Conservation (phyloP, 805 yeast genomes). For the Suhomyces canberraensis region DNA sequence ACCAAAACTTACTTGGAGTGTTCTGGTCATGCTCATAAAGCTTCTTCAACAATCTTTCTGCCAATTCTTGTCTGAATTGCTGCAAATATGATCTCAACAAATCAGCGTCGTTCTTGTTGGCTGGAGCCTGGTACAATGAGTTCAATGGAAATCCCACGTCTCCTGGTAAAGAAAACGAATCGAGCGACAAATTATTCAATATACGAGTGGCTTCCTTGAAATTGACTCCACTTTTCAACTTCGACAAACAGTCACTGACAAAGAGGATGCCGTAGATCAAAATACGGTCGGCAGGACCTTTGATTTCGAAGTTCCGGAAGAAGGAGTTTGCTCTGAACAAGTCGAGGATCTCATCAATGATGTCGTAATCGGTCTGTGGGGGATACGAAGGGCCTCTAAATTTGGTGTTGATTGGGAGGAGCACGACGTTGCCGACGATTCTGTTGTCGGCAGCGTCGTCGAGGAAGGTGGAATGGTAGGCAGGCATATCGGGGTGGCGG, state of each 20-base stretch:
- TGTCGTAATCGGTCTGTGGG: constrained; percentile 75
- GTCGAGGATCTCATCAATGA: constrained; percentile 87
- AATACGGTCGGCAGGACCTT: constrained; percentile 90
- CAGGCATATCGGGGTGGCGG: constrained; percentile 40
- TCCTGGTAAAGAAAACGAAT: constrained; percentile 89
- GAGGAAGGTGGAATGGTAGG: constrained; percentile 77
- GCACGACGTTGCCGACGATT: constrained; percentile 71
- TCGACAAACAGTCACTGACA: constrained; percentile 78
- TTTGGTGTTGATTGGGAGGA: constrained; percentile 81
- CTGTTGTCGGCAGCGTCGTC: constrained; percentile 59
- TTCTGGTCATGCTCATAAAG: constrained; percentile 59
- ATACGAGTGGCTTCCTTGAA: constrained; percentile 59
- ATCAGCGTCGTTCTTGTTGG: constrained; percentile 71
- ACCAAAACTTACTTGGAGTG: constrained; percentile 86
- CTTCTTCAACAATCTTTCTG: constrained; percentile 71
- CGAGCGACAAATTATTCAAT: constrained; percentile 84
- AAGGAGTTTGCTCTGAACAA: constrained; percentile 94
- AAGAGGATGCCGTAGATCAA: constrained; percentile 90
- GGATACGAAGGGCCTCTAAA: constrained; percentile 88
- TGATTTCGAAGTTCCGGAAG: constrained; percentile 94
- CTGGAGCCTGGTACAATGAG: constrained; percentile 70
- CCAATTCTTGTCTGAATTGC: constrained; percentile 94
- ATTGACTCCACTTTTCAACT: constrained; percentile 48
- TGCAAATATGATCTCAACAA: constrained; percentile 75
- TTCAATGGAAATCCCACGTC: constrained; percentile 93